phyloP scores from a whole-genome alignment of 2,329 filamentous ascomycete species.

The Calonectria hongkongensis region DNA sequence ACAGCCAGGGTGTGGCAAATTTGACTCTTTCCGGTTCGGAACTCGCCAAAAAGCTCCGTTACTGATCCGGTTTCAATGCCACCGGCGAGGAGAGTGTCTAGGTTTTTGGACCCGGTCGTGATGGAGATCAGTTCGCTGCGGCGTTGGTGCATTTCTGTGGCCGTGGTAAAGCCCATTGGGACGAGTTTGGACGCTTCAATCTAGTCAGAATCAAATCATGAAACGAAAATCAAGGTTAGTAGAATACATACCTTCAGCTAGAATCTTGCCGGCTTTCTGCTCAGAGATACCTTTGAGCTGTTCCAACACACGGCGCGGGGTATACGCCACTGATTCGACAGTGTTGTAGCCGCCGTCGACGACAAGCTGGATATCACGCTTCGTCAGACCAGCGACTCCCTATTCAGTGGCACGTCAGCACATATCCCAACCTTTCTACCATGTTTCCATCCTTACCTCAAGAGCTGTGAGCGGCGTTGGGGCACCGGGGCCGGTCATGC shows the following conservation, averaged over 20 bases:
- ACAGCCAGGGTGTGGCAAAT: conserved; percentile 99
- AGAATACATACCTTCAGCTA: conserved; percentile 83
- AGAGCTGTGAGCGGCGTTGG: conserved; percentile 90
- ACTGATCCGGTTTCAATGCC: conserved; percentile 98
- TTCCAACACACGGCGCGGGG: conserved; percentile 86
- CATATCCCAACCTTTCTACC: neutral
- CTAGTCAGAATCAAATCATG: conserved; percentile 39
- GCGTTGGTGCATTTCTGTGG: conserved; percentile 98
- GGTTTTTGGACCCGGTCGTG: conserved; percentile 97
- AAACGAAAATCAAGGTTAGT: neutral
- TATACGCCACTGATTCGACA: conserved; percentile 96
- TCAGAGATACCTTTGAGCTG: conserved; percentile 99
- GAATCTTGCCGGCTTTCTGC: conserved; percentile 93
- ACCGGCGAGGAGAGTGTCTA: conserved; percentile 95
- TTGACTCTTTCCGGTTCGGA: conserved; percentile 98
- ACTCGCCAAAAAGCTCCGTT: conserved; percentile 98
- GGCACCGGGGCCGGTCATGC: conserved; percentile 89
- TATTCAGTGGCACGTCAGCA: conserved; percentile 60
- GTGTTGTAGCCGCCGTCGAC: conserved; percentile 96
- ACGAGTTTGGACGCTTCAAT: conserved; percentile 90
- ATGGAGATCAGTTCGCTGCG: conserved; percentile 98
- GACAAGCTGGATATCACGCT: conserved; percentile 94
- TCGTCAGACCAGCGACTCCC: conserved; percentile 93
- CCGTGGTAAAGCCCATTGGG: conserved; percentile 98
- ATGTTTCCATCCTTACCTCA: conserved; percentile 76